phyloP scores from a whole-genome alignment of 2,329 filamentous ascomycete species.

The Penicillium thymicola region DNA sequence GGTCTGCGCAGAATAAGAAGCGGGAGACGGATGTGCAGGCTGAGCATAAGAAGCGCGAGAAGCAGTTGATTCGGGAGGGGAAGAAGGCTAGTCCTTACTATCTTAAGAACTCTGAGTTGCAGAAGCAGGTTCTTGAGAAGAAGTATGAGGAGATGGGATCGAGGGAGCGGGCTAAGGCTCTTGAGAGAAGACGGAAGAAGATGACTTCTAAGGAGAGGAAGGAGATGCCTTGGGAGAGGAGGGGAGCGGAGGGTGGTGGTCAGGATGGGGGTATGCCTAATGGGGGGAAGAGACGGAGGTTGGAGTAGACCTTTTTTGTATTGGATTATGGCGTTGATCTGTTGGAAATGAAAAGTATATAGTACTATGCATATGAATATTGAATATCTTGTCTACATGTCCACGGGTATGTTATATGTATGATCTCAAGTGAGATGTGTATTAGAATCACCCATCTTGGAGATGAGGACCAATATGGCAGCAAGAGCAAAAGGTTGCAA shows the following conservation, averaged over 20 bases:
- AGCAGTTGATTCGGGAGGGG: conserved; percentile 77
- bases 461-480: neutral
- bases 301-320: conserved; percentile 20
- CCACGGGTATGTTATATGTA: neutral
- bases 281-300: conserved; percentile 29
- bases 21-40: conserved; percentile 66
- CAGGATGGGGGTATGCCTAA: conserved; percentile 16
- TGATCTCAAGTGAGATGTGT: neutral
- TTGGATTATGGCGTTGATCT: neutral
- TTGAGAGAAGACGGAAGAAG: conserved; percentile 90
- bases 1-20: conserved; percentile 67
- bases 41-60: conserved; percentile 78
- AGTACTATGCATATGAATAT: conserved; percentile 2
- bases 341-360: neutral
- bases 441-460: conserved; percentile 1
- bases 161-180: conserved; percentile 75
- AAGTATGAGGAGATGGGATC: conserved; percentile 80
- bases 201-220: conserved; percentile 79
- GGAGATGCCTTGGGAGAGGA: conserved; percentile 59
- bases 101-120: conserved; percentile 87
- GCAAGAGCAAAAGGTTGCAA: neutral
- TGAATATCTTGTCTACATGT: neutral
- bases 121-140: conserved; percentile 76
- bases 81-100: conserved; percentile 80
- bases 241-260: conserved; percentile 35